Conservation (phyloP, 2,329 filamentous ascomycete genomes). For the Lasiodiplodia sp. region DNA sequence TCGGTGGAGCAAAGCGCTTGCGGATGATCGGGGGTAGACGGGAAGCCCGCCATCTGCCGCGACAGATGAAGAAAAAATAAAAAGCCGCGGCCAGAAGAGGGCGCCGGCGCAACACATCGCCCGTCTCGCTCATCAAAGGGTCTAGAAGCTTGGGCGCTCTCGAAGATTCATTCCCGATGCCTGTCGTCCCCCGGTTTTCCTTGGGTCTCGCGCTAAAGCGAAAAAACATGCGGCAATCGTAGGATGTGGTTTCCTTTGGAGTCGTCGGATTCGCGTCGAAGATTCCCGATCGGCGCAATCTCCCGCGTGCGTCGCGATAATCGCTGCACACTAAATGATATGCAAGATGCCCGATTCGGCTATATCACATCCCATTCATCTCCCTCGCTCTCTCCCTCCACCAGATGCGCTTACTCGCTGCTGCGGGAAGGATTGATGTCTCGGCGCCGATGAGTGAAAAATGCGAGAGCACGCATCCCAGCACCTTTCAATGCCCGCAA, state of each 20-base stretch:
- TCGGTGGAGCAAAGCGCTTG: constrained; percentile 24
- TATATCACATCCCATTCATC: constrained; percentile 3
- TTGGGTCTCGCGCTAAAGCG: background rate
- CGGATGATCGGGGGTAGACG: constrained; percentile 7
- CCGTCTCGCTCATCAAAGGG: background rate
- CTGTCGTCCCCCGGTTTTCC: background rate
- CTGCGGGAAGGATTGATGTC: background rate
- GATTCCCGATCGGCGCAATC: constrained; percentile 9
- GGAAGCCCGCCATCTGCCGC: background rate
- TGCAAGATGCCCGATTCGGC: constrained; percentile 21
- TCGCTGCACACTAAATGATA: background rate
- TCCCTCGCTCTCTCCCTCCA: background rate
- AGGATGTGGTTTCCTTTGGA: background rate
- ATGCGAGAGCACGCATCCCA: background rate
- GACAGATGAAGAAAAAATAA: background rate
- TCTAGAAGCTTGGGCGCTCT: background rate
- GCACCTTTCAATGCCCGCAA: constrained; percentile 21
- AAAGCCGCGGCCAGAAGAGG: constrained; percentile 1
- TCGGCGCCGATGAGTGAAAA: background rate
- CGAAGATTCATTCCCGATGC: background rate
- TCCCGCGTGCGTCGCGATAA: background rate
- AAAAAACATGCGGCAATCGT: background rate
- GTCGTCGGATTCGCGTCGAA: constrained; percentile 12
- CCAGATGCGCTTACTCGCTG: background rate
- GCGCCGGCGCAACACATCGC: background rate